A percentile compares a stretch with the other conserved stretches of the same genome.
Evolutionary conservation across 2,329 filamentous ascomycete genomes (phyloP).

Genomic region (Stagonosporopsis chrysanthemi): DNA sequence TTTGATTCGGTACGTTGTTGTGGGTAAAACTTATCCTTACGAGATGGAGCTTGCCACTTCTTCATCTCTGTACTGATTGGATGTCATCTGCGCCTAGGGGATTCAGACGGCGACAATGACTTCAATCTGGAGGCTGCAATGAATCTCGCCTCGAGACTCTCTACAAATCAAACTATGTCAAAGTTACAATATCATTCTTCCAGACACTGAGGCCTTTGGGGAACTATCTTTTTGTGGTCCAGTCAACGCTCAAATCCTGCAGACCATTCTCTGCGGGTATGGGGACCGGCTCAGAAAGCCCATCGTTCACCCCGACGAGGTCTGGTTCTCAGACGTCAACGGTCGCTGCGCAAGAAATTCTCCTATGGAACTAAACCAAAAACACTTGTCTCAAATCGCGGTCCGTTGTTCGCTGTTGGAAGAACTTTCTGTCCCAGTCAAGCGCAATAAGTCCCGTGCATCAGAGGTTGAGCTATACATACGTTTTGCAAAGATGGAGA

Average conservation of each 20-base stretch:
- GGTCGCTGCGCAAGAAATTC: constrained; percentile 20
- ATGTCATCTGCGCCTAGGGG: constrained; percentile 16
- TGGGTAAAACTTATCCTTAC: constrained; percentile 30
- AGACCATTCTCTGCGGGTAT: constrained; percentile 22
- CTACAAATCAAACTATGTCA: constrained; percentile 27
- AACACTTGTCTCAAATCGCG: constrained; percentile 25
- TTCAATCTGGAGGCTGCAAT: constrained; percentile 31
- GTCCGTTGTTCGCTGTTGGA: constrained; percentile 22
- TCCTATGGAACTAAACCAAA: constrained; percentile 25
- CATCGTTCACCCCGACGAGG: not conserved
- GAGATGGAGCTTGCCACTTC: constrained; percentile 35
- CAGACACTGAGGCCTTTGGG: constrained; percentile 23
- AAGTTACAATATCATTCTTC: constrained; percentile 27
- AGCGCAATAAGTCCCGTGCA: constrained; percentile 26
- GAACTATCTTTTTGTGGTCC: constrained; percentile 24
- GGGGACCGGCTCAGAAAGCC: not conserved
- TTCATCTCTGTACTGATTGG: constrained; percentile 28
- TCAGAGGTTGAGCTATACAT: constrained; percentile 27
- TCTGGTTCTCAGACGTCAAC: not conserved
- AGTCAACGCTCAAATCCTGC: constrained; percentile 21
- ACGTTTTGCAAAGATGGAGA: constrained; percentile 25
- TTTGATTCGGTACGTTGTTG: constrained; percentile 29
- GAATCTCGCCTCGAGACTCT: constrained; percentile 29
- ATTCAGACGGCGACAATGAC: constrained; percentile 28
- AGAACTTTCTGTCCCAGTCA: constrained; percentile 27